phyloP scores from a whole-genome alignment of 805 yeast genomes.

The Starmera amethionina region DNA sequence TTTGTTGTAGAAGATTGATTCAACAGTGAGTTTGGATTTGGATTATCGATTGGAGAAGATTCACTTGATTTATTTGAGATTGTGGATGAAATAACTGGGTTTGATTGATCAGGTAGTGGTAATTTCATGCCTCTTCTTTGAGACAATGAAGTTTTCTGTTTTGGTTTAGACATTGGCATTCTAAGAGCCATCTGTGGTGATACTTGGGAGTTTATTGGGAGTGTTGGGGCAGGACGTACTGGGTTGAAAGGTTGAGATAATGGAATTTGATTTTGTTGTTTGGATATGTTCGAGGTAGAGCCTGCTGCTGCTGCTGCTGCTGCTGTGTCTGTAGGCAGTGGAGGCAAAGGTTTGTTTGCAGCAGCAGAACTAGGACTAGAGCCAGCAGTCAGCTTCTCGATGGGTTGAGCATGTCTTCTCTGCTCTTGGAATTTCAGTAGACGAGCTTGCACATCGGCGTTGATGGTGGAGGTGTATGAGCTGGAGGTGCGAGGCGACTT shows the following conservation, averaged over 20 bases:
- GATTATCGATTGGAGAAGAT: conserved; percentile 1
- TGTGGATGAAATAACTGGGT: conserved; percentile 16
- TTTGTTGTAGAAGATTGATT: background rate
- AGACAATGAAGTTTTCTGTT: conserved; percentile 41
- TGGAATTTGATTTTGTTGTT: background rate
- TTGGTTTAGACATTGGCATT: conserved; percentile 51
- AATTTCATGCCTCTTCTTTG: conserved; percentile 78
- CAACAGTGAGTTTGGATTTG: background rate
- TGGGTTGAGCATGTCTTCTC: conserved; percentile 23
- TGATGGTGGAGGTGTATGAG: conserved; percentile 30
- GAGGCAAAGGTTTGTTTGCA: conserved; percentile 3
- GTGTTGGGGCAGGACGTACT: conserved; percentile 19
- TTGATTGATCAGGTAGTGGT: conserved; percentile 30
- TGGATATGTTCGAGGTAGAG: background rate
- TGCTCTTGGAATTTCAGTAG: conserved; percentile 81
- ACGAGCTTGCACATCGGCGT: conserved; percentile 79
- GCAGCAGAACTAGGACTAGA: conserved; percentile 7
- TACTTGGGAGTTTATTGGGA: conserved; percentile 40
- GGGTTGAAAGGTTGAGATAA: conserved; percentile 9
- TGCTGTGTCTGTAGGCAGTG: conserved; percentile 11
- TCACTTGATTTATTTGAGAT: conserved; percentile 8
- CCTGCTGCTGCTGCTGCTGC: conserved; percentile 5
- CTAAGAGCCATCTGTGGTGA: conserved; percentile 73
- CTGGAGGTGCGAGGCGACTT: conserved; percentile 17
- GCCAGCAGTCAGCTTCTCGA: conserved; percentile 23